Conservation (phyloP, 2,329 filamentous ascomycete genomes). For the Colletotrichum melonis region DNA sequence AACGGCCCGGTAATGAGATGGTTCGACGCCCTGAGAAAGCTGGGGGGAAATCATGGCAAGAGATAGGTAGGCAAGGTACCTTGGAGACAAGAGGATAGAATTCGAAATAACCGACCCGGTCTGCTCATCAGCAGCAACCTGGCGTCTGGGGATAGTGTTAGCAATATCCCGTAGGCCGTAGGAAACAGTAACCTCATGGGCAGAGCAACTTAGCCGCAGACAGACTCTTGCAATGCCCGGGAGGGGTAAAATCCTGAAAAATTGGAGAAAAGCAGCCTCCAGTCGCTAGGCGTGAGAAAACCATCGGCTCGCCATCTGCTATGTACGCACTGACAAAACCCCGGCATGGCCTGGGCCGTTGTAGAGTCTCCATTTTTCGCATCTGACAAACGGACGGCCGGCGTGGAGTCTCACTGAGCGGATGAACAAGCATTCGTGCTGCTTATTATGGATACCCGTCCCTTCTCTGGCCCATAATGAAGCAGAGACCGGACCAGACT, state of each 20-base stretch:
- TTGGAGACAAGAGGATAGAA: constrained; percentile 18
- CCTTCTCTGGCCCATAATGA: constrained; percentile 22
- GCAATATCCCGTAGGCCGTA: not conserved
- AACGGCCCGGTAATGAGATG: constrained; percentile 8
- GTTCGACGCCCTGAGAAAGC: not conserved
- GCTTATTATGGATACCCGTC: constrained; percentile 30
- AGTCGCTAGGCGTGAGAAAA: constrained; percentile 9
- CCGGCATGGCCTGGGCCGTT: constrained; percentile 32
- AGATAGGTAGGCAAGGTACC: not conserved
- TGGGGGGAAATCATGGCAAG: not conserved
- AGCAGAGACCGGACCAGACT: constrained; percentile 27
- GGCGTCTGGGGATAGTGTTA: not conserved
- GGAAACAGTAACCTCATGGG: not conserved
- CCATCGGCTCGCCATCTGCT: constrained; percentile 7
- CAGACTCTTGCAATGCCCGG: constrained; percentile 4
- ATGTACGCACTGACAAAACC: constrained; percentile 20
- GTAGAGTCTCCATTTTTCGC: constrained; percentile 27
- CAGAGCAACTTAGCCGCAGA: constrained; percentile 19
- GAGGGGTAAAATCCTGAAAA: constrained; percentile 35
- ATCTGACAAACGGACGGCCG: constrained; percentile 34
- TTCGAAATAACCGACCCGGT: not conserved
- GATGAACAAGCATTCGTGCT: constrained; percentile 35
- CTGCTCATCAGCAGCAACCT: not conserved
- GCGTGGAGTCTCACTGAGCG: constrained; percentile 33
- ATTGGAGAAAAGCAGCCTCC: constrained; percentile 30